Evolutionary conservation across 441 rosid genomes (phyloP), one percentile per base, ranked within the genome.

Genomic region (Populus tomentosa): DNA sequence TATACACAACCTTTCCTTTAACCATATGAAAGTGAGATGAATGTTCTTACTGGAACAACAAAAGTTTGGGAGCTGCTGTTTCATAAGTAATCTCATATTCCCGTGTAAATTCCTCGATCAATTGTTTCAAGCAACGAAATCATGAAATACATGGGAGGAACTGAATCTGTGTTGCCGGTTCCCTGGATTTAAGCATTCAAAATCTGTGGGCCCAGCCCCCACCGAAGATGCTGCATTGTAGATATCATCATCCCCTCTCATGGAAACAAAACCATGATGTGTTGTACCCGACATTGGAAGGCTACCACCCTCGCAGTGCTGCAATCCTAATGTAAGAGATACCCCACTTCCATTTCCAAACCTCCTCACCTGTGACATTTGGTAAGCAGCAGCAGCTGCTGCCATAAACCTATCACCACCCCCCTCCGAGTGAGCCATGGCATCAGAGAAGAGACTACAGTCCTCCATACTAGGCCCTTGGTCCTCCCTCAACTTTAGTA

Each of bases 291-390:
- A 76, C 85, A 92, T 86, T 6, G 91, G 85, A 26, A 90, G 72
- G 77, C 68, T 82, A 72, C 84, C 86, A n/a, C 88, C 96, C 71
- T 95, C 94, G 6, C 89, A 87, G 73, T 91, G 94, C 78, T 93
- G 98, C 82, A 94, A 87, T 42, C 98, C 97, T 61, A 93, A 69
- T 0, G 98, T 90, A 36, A 91, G 92, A n/a, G 98, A 94, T 75
- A 90, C 91, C 18, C 86, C 91, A 13, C 85, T 87, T 73, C 91
- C 88, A 71, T 84, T 79, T 75, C 93, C 90, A 21, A 85, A 85
- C 81, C 94, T 85, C 63, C 89, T 91, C 80, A 87, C 71, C 69
- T 92, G 97, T 2, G 90, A 67, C 89, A 92, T 84, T 75, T 92
- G 89, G 76, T 89, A 90, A 26, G 89, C 87, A 4, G 87, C 84